A percentile compares a stretch with the other conserved stretches of the same genome.
phyloP scores from a whole-genome alignment of 129 eudicot species.

The Tagetes patula region DNA sequence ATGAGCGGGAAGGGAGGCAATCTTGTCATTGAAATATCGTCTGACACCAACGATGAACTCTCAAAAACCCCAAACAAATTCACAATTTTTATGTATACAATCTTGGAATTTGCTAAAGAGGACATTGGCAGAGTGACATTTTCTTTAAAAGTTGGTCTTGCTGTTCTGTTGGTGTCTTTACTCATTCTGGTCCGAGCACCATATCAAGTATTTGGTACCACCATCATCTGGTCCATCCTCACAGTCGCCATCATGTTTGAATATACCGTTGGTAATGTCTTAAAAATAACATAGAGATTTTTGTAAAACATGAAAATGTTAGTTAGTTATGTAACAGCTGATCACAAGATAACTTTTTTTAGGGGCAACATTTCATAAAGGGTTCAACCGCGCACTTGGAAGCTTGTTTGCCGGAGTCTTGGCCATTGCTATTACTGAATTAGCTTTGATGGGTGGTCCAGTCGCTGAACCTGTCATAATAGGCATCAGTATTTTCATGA shows the following conservation, averaged over 20 bases:
- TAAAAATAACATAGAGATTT: neutral
- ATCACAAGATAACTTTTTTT: constrained; percentile 8
- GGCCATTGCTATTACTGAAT: constrained; percentile 52
- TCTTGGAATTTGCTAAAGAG: constrained; percentile 59
- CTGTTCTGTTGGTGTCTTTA: constrained; percentile 63
- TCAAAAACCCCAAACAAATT: constrained; percentile 43
- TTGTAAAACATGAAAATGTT: constrained; percentile 3
- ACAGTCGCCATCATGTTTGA: constrained; percentile 85
- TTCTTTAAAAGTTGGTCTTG: constrained; percentile 65
- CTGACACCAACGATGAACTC: constrained; percentile 9
- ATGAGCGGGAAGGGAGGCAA: constrained; percentile 55
- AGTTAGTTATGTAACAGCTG: neutral
- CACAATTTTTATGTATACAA: constrained; percentile 38
- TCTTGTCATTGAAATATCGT: constrained; percentile 46
- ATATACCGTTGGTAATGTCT: constrained; percentile 69
- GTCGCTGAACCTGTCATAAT: constrained; percentile 60
- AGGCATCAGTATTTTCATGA: constrained; percentile 62
- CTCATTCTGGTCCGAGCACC: constrained; percentile 62
- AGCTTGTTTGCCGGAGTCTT: constrained; percentile 64
- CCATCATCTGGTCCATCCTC: constrained; percentile 78
- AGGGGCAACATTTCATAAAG: constrained; percentile 73
- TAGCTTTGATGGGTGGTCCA: constrained; percentile 52
- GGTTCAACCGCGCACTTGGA: constrained; percentile 83
- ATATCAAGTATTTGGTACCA: constrained; percentile 60
- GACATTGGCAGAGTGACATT: constrained; percentile 51